phyloP scores from a whole-genome alignment of 306 rosid species.

The Acacia melanoxylon region DNA sequence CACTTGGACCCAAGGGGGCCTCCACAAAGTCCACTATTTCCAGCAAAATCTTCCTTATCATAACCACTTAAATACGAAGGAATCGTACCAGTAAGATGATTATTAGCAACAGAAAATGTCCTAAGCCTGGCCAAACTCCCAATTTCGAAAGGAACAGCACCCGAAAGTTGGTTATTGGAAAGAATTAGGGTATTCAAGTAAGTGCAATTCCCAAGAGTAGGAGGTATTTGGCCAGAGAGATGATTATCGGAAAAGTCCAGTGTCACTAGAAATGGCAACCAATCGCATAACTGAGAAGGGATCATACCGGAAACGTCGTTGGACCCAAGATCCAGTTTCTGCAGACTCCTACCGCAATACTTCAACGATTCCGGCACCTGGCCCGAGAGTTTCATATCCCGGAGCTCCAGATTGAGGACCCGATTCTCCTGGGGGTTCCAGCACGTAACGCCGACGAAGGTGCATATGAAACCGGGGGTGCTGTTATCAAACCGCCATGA shows the following conservation, averaged over 20 bases:
- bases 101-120: constrained; percentile 64
- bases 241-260: constrained; percentile 66
- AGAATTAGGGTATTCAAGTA: constrained; percentile 60
- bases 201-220: constrained; percentile 50
- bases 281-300: constrained; percentile 59
- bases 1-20: constrained; percentile 77
- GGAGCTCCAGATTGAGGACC: constrained; percentile 49
- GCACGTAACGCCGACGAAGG: constrained; percentile 63
- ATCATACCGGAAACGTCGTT: constrained; percentile 56
- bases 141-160: constrained; percentile 65
- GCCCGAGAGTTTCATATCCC: constrained; percentile 58
- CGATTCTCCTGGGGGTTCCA: constrained; percentile 86
- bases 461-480: constrained; percentile 62
- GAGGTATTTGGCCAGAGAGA: constrained; percentile 60
- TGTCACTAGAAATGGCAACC: constrained; percentile 68
- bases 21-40: constrained; percentile 81
- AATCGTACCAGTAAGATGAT: constrained; percentile 59
- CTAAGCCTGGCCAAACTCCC: constrained; percentile 57
- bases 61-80: constrained; percentile 43
- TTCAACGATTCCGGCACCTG: constrained; percentile 52
- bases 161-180: constrained; percentile 57
- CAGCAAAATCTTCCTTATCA: constrained; percentile 52
- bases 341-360: constrained; percentile 61
- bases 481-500: constrained; percentile 67
- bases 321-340: constrained; percentile 63